Evolutionary conservation across 1,284 basidiomycete genomes (phyloP), one percentile per base, ranked within the genome.

Genomic region (Boletus subluridellus): DNA sequence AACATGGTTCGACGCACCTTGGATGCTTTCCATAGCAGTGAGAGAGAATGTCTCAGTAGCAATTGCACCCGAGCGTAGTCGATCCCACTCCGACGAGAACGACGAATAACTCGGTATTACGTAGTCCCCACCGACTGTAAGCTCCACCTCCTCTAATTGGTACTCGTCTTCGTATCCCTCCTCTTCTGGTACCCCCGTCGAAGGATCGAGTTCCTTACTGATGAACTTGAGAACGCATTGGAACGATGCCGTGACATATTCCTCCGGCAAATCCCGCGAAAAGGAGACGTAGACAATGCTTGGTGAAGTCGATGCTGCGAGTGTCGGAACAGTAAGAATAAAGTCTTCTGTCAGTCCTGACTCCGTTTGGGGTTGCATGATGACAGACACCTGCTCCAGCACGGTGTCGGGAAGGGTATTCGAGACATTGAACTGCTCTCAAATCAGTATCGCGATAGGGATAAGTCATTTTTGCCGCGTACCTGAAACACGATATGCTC

Each of bases 151-250:
- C 75, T 98, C 96, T 45, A 98, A 81, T 74, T 95, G 92, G 77
- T 99, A 99, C 76, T 99, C 96, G 78, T 99, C 97, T 72, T 95
- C 92, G 76, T 99, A 99, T 8, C 97, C 97, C 64, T 98, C 95
- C 66, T 93, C 94, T 74, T 99, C 97, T 14, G 97, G 96, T 73
- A 95, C 90, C 54, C 95, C 95, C n/a, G 91, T 96, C 30, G 89
- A 81, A 15, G 97, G 97, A 74, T 99, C 97, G 17, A 99, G 85
- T 73, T 99, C 97, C 76, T 99, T 99, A 77, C 92, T 95, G 66
- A 96, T 80, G 72, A 98, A 99, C 74, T 94, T 95, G 74, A 99
- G 86, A n/a, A 89, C 86, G 72, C 94, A 97, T 61, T 83, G 81
- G 82, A 98, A 96, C n/a, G 93, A 90, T 5, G 87, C 92, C 38